These are phyloP conservation scores for Fusarium chuoi DNA, from an alignment of 2,329 filamentous ascomycete species.

Conservation along the genomic window DNA sequence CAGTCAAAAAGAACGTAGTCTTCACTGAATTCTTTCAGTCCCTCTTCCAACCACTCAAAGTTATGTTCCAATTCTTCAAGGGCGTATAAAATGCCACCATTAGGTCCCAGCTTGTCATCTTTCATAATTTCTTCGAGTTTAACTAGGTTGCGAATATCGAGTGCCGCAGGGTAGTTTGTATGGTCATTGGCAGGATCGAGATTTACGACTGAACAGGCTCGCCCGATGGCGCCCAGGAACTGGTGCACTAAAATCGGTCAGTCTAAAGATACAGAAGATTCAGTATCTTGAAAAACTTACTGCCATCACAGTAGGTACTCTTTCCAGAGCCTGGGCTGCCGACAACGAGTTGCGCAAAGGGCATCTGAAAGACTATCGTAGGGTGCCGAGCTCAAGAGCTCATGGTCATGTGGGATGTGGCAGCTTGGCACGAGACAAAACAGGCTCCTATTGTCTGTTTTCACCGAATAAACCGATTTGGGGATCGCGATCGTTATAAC, in stretches of 20 bases:
- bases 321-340: slow-evolving; percentile 97
- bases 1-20: slow-evolving; percentile 97
- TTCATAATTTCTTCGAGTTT: slow-evolving; percentile 96
- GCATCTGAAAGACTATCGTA: slow-evolving; percentile 55
- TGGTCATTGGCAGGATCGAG: slow-evolving; percentile 97
- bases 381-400: slow-evolving; percentile 34
- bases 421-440: slow-evolving; percentile 4
- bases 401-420: slow-evolving; percentile 32
- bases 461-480: not conserved
- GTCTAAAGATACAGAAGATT: not conserved
- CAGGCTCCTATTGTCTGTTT: slow-evolving; percentile 19
- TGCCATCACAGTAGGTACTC: slow-evolving; percentile 98
- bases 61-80: slow-evolving; percentile 96
- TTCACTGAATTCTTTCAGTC: slow-evolving; percentile 81
- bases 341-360: slow-evolving; percentile 81
- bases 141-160: slow-evolving; percentile 90
- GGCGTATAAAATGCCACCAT: slow-evolving; percentile 91
- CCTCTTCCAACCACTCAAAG: slow-evolving; percentile 88
- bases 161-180: slow-evolving; percentile 85
- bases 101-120: slow-evolving; percentile 88
- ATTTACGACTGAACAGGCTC: slow-evolving; percentile 94
- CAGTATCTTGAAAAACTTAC: slow-evolving; percentile 57
- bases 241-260: slow-evolving; percentile 76
- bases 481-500: not conserved
- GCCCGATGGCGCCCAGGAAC: slow-evolving; percentile 94